A percentile compares a stretch with the other conserved stretches of the same genome.
Conservation (phyloP, 2,329 filamentous ascomycete species). For the Peltaster fructicola region DNA sequence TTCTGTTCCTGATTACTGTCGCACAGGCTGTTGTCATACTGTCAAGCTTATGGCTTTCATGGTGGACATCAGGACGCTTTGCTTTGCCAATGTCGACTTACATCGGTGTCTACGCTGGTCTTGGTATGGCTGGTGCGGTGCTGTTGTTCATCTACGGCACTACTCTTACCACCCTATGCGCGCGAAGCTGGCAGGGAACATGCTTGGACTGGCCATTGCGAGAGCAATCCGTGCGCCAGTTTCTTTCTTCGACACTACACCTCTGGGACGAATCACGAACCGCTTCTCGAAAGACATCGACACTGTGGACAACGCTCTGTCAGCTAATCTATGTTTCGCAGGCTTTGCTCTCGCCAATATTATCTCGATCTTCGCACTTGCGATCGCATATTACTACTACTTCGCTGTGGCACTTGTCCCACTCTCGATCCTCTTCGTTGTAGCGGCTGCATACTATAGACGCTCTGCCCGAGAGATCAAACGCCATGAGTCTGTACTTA, state of each 20-base stretch:
- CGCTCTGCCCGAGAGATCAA: slow-evolving; percentile 81
- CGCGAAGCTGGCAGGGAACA: slow-evolving; percentile 65
- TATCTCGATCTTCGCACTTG: slow-evolving; percentile 66
- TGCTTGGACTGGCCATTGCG: slow-evolving; percentile 59
- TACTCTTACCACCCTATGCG: slow-evolving; percentile 22
- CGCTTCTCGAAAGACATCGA: slow-evolving; percentile 92
- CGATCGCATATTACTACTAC: slow-evolving; percentile 57
- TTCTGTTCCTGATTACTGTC: slow-evolving; percentile 44
- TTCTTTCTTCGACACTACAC: slow-evolving; percentile 87
- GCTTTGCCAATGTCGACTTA: slow-evolving; percentile 48
- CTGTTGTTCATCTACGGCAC: slow-evolving; percentile 46
- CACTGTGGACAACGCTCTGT: slow-evolving; percentile 51
- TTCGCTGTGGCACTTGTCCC: slow-evolving; percentile 63
- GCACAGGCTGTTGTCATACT: slow-evolving; percentile 65
- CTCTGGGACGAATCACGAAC: slow-evolving; percentile 85
- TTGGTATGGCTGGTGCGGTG: slow-evolving; percentile 58
- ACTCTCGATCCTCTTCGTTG: slow-evolving; percentile 59
- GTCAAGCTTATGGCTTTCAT: slow-evolving; percentile 75
- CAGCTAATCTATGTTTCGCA: too few species aligned
- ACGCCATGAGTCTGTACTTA: slow-evolving; percentile 72
- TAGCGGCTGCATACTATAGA: slow-evolving; percentile 68
- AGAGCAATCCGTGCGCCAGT: slow-evolving; percentile 75
- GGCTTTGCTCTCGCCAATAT: slow-evolving; percentile 67
- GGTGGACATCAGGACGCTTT: slow-evolving; percentile 67
- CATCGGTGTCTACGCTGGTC: slow-evolving; percentile 56